These are phyloP conservation scores for Globisporangium nagaii DNA, from an alignment of 352 stramenopile species.

Conservation along the genomic window DNA sequence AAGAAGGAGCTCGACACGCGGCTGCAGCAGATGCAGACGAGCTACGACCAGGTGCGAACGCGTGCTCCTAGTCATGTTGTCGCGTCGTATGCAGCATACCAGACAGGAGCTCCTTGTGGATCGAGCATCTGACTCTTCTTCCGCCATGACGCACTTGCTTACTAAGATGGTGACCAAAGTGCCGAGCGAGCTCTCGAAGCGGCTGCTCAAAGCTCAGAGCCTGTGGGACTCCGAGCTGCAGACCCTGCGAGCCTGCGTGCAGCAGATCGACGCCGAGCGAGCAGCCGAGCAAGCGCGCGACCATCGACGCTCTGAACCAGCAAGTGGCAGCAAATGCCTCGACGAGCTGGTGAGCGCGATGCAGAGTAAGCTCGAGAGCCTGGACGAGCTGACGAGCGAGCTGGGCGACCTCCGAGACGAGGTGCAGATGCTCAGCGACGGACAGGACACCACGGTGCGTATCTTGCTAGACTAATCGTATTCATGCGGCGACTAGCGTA, in stretches of 20 bases:
- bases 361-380: conserved; percentile 15
- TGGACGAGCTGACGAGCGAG: conserved; percentile 14
- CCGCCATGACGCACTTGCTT: too few relatives aligned
- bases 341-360: not conserved
- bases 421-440: conserved; percentile 2
- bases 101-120: too few relatives aligned
- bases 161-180: conserved; percentile 53
- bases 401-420: conserved; percentile 19
- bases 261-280: conserved; percentile 21
- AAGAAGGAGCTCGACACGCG: conserved; percentile 38
- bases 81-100: too few relatives aligned
- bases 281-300: not conserved
- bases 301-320: not conserved
- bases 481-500: too few relatives aligned
- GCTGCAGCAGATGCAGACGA: conserved; percentile 31
- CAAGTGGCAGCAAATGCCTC: not conserved
- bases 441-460: conserved; percentile 12
- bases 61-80: too few relatives aligned
- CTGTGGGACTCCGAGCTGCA: conserved; percentile 35
- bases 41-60: conserved; percentile 34
- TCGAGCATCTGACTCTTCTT: too few relatives aligned
- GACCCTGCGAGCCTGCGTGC: conserved; percentile 22
- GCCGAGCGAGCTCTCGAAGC: conserved; percentile 47
- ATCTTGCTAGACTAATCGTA: too few relatives aligned
- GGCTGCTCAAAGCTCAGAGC: conserved; percentile 36